Evolutionary conservation across 345 rosid genomes (phyloP).

Genomic region (Euphorbia tirucalli): DNA sequence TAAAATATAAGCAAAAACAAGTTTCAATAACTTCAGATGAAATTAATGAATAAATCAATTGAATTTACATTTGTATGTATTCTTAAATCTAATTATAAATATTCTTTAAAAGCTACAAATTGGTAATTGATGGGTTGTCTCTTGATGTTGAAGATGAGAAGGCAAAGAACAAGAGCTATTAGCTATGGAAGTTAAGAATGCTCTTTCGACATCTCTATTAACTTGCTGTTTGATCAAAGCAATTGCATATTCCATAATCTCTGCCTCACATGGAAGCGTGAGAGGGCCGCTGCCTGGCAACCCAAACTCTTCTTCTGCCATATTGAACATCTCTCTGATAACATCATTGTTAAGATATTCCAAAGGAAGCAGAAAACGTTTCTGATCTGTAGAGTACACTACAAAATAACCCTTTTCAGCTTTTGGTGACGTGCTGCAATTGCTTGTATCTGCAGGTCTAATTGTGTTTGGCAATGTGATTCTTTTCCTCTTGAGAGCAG

Average conservation of each 20-base stretch:
- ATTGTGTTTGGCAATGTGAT: not conserved
- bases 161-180: not conserved
- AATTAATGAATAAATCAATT: not conserved
- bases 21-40: not conserved
- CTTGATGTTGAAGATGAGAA: not conserved
- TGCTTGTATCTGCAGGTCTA: not conserved
- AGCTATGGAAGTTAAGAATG: not conserved
- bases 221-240: constrained; percentile 7
- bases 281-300: not conserved
- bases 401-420: constrained; percentile 13
- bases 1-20: too few relatives aligned
- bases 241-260: constrained; percentile 10
- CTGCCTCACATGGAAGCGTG: constrained; percentile 1
- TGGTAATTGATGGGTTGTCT: not conserved
- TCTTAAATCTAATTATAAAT: not conserved
- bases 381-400: constrained; percentile 12
- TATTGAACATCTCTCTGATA: not conserved
- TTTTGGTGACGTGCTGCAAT: constrained; percentile 3
- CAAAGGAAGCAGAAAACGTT: constrained; percentile 12
- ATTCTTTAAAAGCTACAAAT: not conserved
- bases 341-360: constrained; percentile 12
- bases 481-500: constrained; percentile 5
- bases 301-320: constrained; percentile 6
- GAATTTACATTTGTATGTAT: not conserved
- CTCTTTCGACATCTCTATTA: too few relatives aligned